A percentile compares a stretch with the other conserved stretches of the same genome.
Evolutionary conservation across 768 basidiomycete genomes (phyloP).

Genomic region (Collybia sordida): DNA sequence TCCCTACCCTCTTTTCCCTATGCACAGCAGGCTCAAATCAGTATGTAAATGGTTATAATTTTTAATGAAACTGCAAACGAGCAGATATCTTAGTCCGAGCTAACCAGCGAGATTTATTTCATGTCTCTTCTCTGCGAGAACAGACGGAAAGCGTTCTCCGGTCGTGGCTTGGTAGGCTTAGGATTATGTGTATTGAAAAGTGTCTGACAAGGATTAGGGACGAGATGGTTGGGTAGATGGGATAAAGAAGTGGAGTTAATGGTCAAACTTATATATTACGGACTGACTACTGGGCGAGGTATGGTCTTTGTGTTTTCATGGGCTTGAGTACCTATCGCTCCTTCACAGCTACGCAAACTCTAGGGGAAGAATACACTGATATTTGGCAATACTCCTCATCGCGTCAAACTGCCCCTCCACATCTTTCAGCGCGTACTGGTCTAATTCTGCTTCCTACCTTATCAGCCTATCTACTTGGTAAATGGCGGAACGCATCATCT

Average conservation of each 20-base stretch:
- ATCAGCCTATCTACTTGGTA: conserved; percentile 60
- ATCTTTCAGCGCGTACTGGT: conserved; percentile 42
- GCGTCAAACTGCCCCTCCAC: conserved; percentile 39
- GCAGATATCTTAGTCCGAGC: conserved; percentile 62
- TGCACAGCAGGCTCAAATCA: conserved; percentile 86
- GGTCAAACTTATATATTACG: conserved; percentile 70
- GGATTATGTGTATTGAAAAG: neutral
- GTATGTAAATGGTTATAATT: conserved; percentile 38
- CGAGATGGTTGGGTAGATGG: conserved; percentile 77
- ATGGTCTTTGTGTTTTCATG: conserved; percentile 12
- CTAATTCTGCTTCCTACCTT: conserved; percentile 68
- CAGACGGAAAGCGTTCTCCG: conserved; percentile 74
- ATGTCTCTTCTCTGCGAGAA: conserved; percentile 71
- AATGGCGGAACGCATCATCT: conserved; percentile 39
- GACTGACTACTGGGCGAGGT: conserved; percentile 77
- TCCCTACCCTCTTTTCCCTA: conserved; percentile 55
- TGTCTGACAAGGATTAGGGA: conserved; percentile 46
- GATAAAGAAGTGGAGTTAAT: conserved; percentile 76
- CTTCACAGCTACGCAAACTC: conserved; percentile 66
- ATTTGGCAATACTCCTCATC: conserved; percentile 69
- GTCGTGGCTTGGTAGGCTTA: conserved; percentile 68
- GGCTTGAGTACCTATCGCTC: neutral
- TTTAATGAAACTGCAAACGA: neutral
- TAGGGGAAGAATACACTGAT: conserved; percentile 91
- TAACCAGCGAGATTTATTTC: conserved; percentile 80